Conservation (phyloP, 2,329 filamentous ascomycete species). For the Monosporascus sp. region DNA sequence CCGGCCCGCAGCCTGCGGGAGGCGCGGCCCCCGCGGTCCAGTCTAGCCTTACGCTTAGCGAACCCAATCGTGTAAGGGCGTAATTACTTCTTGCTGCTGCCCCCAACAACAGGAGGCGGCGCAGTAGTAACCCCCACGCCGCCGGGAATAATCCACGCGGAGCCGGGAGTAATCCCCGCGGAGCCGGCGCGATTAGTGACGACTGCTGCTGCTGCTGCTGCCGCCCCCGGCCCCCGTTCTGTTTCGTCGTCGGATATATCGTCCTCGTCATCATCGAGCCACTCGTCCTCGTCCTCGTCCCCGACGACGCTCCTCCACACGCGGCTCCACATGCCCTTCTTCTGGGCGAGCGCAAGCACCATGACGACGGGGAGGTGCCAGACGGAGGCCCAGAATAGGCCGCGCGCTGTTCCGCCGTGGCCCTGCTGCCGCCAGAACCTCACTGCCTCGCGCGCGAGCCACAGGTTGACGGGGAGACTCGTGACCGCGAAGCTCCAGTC, state of each 20-base stretch:
- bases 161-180: background rate
- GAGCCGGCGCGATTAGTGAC: background rate
- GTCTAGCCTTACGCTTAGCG: too few species aligned
- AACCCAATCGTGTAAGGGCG: too few species aligned
- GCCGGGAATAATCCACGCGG: background rate
- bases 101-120: background rate
- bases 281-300: constrained; percentile 45
- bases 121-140: background rate
- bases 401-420: constrained; percentile 71
- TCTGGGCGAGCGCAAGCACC: constrained; percentile 84
- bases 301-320: constrained; percentile 68
- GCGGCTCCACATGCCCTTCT: constrained; percentile 85
- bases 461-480: constrained; percentile 76
- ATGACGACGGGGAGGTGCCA: constrained; percentile 91
- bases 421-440: constrained; percentile 77
- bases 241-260: background rate
- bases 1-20: background rate
- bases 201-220: background rate
- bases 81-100: background rate
- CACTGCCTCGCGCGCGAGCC: constrained; percentile 76
- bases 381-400: constrained; percentile 94
- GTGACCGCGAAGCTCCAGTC: constrained; percentile 80
- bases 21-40: too few species aligned
- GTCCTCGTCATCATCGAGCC: constrained; percentile 8
- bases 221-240: background rate